phyloP scores from a whole-genome alignment of 1,139 yeast genomes.

The Blastobotrys indianensis region DNA sequence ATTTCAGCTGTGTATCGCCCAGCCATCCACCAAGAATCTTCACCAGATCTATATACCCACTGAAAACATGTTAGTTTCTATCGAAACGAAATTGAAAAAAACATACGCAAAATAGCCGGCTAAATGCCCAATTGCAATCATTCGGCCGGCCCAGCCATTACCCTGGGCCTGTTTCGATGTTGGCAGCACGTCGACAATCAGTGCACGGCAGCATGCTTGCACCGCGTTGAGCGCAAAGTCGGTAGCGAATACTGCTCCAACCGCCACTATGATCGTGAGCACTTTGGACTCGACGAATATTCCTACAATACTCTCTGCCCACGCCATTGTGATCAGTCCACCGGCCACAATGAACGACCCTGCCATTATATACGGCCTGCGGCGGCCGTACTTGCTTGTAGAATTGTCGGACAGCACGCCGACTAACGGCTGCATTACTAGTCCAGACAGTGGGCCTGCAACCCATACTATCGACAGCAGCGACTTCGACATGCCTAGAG shows the following conservation, averaged over 20 bases:
- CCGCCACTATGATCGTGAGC: conserved; percentile 40
- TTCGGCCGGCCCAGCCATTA: conserved; percentile 70
- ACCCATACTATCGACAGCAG: conserved; percentile 52
- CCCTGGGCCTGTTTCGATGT: conserved; percentile 49
- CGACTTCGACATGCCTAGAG: conserved; percentile 50
- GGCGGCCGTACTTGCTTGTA: conserved; percentile 41
- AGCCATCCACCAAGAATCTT: conserved; percentile 33
- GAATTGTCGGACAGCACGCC: conserved; percentile 52
- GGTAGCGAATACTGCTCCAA: conserved; percentile 44
- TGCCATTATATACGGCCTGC: conserved; percentile 51
- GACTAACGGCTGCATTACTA: conserved; percentile 54
- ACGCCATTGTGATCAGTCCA: conserved; percentile 43
- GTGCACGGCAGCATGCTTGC: conserved; percentile 55
- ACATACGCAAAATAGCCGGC: conserved; percentile 40
- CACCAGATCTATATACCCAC: conserved; percentile 42
- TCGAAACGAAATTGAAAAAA: background rate
- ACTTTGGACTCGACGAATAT: conserved; percentile 11
- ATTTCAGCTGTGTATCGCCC: conserved; percentile 48
- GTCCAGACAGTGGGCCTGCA: conserved; percentile 58
- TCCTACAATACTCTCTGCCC: conserved; percentile 39
- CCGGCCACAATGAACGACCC: conserved; percentile 44
- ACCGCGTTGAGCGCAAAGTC: conserved; percentile 55
- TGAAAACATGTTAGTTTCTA: too few relatives aligned
- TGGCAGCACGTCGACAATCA: conserved; percentile 53
- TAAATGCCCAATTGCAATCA: conserved; percentile 55